phyloP scores from a whole-genome alignment of 495 filamentous ascomycete species.

The Penicillium verhagenii region DNA sequence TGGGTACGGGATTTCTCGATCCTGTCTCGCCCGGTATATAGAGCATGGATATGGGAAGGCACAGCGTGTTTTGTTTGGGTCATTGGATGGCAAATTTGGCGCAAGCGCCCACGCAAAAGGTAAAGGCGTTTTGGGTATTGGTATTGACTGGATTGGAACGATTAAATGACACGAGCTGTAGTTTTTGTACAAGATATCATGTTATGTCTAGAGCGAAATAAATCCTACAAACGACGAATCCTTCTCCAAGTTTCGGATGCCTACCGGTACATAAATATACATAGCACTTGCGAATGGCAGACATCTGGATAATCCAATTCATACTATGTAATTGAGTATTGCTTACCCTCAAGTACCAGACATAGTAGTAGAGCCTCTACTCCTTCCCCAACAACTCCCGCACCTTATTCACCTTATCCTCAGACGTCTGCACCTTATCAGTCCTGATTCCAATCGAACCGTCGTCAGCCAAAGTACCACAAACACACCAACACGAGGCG shows the following conservation, averaged over 20 bases:
- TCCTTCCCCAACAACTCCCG: slow-evolving; percentile 53
- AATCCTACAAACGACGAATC: background rate
- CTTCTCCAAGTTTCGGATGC: no score
- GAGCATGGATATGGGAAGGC: slow-evolving; percentile 14
- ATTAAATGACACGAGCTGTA: background rate
- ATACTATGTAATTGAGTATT: no score
- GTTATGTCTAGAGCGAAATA: background rate
- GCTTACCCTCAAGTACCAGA: background rate
- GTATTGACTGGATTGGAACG: slow-evolving; percentile 1
- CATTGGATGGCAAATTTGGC: background rate
- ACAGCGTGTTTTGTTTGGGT: background rate
- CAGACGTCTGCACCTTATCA: slow-evolving; percentile 65
- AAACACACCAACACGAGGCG: background rate
- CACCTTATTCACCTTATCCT: slow-evolving; percentile 68
- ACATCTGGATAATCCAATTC: no score
- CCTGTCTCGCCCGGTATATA: slow-evolving; percentile 16
- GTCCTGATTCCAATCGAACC: slow-evolving; percentile 43
- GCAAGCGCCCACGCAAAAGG: background rate
- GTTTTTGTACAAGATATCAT: background rate
- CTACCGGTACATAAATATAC: no score
- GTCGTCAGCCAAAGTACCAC: slow-evolving; percentile 3
- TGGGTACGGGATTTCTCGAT: background rate
- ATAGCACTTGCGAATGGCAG: no score
- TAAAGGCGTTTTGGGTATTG: slow-evolving; percentile 13
- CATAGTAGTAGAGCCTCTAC: background rate